A percentile compares a stretch with the other conserved stretches of the same genome.
Conservation (phyloP, 768 basidiomycete genomes). For the Russula emetica region DNA sequence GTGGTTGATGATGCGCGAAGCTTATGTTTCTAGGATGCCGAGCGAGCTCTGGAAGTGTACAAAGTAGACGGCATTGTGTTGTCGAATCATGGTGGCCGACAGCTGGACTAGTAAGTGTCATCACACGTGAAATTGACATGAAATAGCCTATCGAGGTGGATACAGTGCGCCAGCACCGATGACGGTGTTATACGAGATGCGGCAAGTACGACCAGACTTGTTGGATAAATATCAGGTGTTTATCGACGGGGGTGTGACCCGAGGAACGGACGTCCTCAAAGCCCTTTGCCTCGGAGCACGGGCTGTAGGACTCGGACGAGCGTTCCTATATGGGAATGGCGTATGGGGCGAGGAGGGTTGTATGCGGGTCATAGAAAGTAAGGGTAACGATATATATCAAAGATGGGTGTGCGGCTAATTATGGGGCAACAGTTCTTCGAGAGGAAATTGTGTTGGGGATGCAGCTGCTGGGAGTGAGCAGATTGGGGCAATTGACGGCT, state of each 20-base stretch:
- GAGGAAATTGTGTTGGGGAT: conserved; percentile 41
- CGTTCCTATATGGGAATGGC: conserved; percentile 42
- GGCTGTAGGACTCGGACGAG: conserved; percentile 44
- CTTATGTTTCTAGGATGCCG: conserved; percentile 38
- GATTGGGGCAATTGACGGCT: conserved; percentile 37
- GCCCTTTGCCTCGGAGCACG: conserved; percentile 48
- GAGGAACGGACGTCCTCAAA: conserved; percentile 48
- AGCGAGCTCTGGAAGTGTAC: conserved; percentile 40
- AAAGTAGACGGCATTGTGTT: conserved; percentile 46
- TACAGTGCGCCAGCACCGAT: conserved; percentile 41
- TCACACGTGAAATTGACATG: background rate
- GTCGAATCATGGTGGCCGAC: conserved; percentile 48
- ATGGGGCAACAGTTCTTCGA: conserved; percentile 35
- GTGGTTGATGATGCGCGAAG: background rate
- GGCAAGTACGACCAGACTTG: conserved; percentile 40
- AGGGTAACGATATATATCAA: conserved; percentile 2
- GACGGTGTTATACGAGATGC: conserved; percentile 44
- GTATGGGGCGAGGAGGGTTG: conserved; percentile 37
- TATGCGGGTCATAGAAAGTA: conserved; percentile 31
- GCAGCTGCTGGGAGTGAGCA: conserved; percentile 40
- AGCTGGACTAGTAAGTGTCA: conserved; percentile 40
- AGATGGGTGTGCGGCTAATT: background rate
- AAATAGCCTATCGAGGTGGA: background rate
- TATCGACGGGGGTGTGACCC: conserved; percentile 45
- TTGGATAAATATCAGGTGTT: conserved; percentile 39